Evolutionary conservation across 1,139 yeast genomes (phyloP).

Genomic region (Debaryomyces fabryi): DNA sequence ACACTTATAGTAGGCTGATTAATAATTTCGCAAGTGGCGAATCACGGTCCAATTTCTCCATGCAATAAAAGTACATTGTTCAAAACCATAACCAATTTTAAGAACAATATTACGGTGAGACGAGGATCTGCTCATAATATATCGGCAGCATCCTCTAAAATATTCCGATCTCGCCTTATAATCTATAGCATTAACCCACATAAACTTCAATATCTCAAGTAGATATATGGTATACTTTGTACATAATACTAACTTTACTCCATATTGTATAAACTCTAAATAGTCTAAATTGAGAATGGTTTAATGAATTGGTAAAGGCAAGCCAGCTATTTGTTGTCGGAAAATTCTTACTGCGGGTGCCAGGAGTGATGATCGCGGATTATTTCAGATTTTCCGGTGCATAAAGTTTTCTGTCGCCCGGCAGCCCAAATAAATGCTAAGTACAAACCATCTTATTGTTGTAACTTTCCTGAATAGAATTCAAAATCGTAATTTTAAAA

Average conservation of each 20-base stretch:
- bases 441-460: neutral
- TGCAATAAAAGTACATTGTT: neutral
- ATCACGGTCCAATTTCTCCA: neutral
- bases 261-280: neutral
- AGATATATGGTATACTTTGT: no score
- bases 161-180: neutral
- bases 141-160: neutral
- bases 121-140: neutral
- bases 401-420: neutral
- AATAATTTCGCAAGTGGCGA: neutral
- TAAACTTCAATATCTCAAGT: neutral
- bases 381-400: constrained; percentile 1
- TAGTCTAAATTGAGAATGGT: neutral
- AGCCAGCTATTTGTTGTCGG: neutral
- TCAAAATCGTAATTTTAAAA: neutral
- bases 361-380: neutral
- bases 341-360: neutral
- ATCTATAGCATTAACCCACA: neutral
- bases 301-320: neutral
- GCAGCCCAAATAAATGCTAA: neutral
- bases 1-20: neutral
- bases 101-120: neutral
- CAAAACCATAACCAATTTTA: neutral
- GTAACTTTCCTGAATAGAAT: neutral
- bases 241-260: no score